A percentile compares a stretch with the other conserved stretches of the same genome.
These are phyloP conservation scores for Alternaria gaisen DNA, from an alignment of 2,329 filamentous ascomycete genomes.

Conservation along the genomic window DNA sequence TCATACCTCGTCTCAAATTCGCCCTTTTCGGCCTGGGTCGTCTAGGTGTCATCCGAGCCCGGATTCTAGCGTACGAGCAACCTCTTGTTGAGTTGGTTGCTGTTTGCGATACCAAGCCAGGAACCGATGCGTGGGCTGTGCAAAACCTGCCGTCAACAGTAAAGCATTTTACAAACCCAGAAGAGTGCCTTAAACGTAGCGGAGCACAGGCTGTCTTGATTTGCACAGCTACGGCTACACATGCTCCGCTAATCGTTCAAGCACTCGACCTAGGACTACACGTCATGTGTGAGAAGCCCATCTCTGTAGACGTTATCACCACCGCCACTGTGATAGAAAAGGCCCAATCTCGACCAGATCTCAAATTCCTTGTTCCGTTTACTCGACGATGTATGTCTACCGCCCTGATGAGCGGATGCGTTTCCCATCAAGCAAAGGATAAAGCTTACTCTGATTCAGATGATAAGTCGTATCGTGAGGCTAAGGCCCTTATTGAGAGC, in stretches of 20 bases:
- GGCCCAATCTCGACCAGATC: conserved; percentile 5
- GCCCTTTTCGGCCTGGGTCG: background rate
- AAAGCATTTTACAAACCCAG: too few species aligned
- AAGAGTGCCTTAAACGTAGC: too few species aligned
- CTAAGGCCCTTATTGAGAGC: conserved; percentile 6
- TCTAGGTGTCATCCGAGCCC: background rate
- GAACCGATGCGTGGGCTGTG: too few species aligned
- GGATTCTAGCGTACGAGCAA: background rate
- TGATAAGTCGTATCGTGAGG: conserved; percentile 8
- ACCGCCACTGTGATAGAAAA: conserved; percentile 7
- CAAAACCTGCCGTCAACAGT: background rate
- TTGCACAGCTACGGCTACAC: too few species aligned
- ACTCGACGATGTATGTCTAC: background rate
- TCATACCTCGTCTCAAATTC: background rate
- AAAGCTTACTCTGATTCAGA: background rate
- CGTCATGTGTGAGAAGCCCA: conserved; percentile 20
- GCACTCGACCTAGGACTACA: conserved; percentile 10
- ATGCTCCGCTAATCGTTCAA: background rate
- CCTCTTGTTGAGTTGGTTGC: background rate
- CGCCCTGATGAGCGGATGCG: background rate
- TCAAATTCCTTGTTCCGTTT: conserved; percentile 13
- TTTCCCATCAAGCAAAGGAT: background rate
- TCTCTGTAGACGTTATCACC: conserved; percentile 11
- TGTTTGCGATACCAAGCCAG: too few species aligned
- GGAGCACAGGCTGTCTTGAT: too few species aligned